Percentiles rank a stretch among this genome's conserved stretches.
Evolutionary conservation across 2,329 filamentous ascomycete species (phyloP).

Genomic region (Fusarium sp.): DNA sequence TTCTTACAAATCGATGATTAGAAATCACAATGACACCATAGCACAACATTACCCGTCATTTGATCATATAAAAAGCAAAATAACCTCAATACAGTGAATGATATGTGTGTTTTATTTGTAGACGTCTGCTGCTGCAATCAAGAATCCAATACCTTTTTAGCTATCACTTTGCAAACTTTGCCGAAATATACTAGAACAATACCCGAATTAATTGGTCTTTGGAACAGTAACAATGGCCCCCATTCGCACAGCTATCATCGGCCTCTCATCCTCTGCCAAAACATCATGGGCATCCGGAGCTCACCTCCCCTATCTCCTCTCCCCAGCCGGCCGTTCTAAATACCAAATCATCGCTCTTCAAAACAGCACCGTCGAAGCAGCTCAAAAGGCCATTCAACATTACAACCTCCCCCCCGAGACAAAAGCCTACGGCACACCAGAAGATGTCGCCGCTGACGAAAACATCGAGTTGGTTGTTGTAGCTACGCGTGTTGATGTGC

Average conservation of each 20-base stretch:
- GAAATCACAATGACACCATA: slow-evolving; percentile 17
- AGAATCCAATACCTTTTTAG: too few species aligned
- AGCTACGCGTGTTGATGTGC: slow-evolving; percentile 64
- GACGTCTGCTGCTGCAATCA: too few species aligned
- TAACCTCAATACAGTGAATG: too few species aligned
- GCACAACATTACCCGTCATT: background rate
- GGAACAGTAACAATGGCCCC: slow-evolving; percentile 52
- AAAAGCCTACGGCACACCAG: slow-evolving; percentile 62
- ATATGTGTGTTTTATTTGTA: too few species aligned
- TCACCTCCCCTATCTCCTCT: slow-evolving; percentile 70
- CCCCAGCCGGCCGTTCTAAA: slow-evolving; percentile 53
- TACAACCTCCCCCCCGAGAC: slow-evolving; percentile 56
- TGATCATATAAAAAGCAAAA: background rate
- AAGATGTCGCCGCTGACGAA: slow-evolving; percentile 59
- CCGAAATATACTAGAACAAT: background rate
- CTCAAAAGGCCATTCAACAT: slow-evolving; percentile 54
- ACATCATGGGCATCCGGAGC: slow-evolving; percentile 65
- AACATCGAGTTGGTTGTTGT: slow-evolving; percentile 67
- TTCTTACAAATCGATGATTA: slow-evolving; percentile 21
- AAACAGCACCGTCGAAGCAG: slow-evolving; percentile 60
- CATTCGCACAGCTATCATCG: slow-evolving; percentile 67
- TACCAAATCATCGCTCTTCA: slow-evolving; percentile 64
- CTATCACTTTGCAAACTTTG: too few species aligned
- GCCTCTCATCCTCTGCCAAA: slow-evolving; percentile 63
- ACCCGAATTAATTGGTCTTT: too few species aligned